Conservation (phyloP, 257 asterid genomes). For the Solanum virginianum region DNA sequence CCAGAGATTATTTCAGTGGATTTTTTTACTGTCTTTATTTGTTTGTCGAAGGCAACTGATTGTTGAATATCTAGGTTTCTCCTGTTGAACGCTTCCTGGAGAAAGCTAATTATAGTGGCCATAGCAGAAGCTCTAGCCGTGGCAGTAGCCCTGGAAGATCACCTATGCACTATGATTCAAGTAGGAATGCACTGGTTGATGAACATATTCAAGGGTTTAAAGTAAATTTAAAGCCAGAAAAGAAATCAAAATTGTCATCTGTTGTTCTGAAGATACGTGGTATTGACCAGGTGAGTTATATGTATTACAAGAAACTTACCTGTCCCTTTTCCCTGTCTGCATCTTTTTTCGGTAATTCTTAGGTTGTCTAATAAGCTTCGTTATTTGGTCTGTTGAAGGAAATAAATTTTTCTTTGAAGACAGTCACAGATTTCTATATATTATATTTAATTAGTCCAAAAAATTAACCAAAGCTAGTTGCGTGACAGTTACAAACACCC, state of each 20-base stretch:
- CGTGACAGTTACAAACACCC: neutral
- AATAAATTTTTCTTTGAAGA: neutral
- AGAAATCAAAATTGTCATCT: constrained; percentile 89
- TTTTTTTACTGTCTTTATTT: neutral
- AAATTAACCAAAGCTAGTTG: neutral
- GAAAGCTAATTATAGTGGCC: constrained; percentile 69
- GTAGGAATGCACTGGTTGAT: constrained; percentile 61
- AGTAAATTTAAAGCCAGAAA: constrained; percentile 89
- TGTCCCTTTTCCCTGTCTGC: neutral
- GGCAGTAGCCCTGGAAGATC: constrained; percentile 96
- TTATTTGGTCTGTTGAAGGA: neutral
- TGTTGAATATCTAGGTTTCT: constrained; percentile 42
- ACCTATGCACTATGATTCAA: constrained; percentile 63
- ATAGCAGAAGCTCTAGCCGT: constrained; percentile 95
- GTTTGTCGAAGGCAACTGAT: neutral
- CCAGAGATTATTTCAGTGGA: neutral
- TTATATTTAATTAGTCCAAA: neutral
- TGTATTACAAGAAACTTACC: neutral
- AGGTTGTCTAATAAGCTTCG: neutral
- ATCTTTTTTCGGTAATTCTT: neutral
- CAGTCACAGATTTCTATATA: neutral
- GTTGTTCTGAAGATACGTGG: constrained; percentile 97
- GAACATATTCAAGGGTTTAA: constrained; percentile 78
- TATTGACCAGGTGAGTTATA: constrained; percentile 77
- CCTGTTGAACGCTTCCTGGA: constrained; percentile 91